Percentiles rank a stretch among this genome's conserved stretches.
Conservation (phyloP, 305 asterid genomes). For the Stenogyne calaminthoides region DNA sequence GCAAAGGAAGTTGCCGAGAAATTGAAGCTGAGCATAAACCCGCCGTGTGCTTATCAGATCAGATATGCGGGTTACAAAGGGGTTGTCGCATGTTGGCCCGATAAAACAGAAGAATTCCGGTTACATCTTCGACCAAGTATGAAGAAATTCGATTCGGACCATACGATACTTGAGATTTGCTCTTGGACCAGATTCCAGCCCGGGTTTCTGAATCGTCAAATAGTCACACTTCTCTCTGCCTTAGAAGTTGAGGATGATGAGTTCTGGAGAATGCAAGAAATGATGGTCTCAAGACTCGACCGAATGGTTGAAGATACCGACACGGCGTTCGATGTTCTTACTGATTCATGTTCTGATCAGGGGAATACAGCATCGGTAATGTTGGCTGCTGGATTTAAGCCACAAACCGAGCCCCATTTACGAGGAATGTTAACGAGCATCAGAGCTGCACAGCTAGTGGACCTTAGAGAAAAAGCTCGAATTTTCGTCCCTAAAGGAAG, state of each 20-base stretch:
- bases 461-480: slow-evolving; percentile 78
- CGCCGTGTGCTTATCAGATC: slow-evolving; percentile 90
- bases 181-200: slow-evolving; percentile 95
- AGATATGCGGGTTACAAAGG: slow-evolving; percentile 92
- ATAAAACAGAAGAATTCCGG: slow-evolving; percentile 37
- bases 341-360: slow-evolving; percentile 73
- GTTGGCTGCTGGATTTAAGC: slow-evolving; percentile 87
- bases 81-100: slow-evolving; percentile 85
- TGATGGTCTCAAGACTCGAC: slow-evolving; percentile 65
- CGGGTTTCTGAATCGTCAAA: slow-evolving; percentile 88
- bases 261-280: slow-evolving; percentile 83
- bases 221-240: slow-evolving; percentile 82
- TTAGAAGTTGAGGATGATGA: slow-evolving; percentile 56
- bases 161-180: slow-evolving; percentile 83
- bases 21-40: slow-evolving; percentile 54
- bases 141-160: slow-evolving; percentile 75
- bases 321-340: slow-evolving; percentile 73
- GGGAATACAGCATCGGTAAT: slow-evolving; percentile 80
- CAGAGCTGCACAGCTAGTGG: slow-evolving; percentile 87
- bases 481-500: slow-evolving; percentile 79
- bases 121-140: slow-evolving; percentile 72
- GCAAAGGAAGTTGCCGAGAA: slow-evolving; percentile 76
- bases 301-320: slow-evolving; percentile 66
- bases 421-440: slow-evolving; percentile 82
- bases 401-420: slow-evolving; percentile 79